These are phyloP conservation scores for Penicillium sclerotiorum DNA, from an alignment of 2,329 filamentous ascomycete genomes.

Conservation along the genomic window DNA sequence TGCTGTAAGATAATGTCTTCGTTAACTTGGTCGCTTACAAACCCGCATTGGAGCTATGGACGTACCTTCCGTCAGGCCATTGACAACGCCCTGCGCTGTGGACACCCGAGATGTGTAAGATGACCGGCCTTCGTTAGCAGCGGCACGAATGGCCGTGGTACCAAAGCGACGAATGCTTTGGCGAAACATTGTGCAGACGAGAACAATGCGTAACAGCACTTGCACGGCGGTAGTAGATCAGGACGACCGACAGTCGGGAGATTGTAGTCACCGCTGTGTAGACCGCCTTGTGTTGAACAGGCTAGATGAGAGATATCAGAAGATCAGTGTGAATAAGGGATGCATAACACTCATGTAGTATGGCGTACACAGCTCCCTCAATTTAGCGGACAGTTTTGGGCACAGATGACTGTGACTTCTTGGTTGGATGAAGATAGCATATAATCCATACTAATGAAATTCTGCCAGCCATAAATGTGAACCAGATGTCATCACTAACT, in stretches of 20 bases:
- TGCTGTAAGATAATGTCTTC: constrained; percentile 55
- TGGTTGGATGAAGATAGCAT: no score
- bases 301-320: no score
- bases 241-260: no score
- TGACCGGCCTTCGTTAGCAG: constrained; percentile 48
- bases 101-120: constrained; percentile 72
- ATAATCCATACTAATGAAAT: no score
- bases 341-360: no score
- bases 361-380: no score
- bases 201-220: constrained; percentile 12
- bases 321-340: no score
- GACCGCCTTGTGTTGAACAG: no score
- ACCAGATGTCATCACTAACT: constrained; percentile 6
- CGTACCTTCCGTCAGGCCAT: constrained; percentile 79
- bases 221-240: no score
- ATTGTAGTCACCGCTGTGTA: no score
- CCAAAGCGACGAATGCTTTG: constrained; percentile 69
- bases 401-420: no score
- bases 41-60: constrained; percentile 5
- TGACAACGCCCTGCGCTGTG: constrained; percentile 75
- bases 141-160: constrained; percentile 61
- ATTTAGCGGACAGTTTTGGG: no score
- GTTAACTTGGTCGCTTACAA: not conserved
- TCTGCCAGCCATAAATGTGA: constrained; percentile 7
- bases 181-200: constrained; percentile 63